Evolutionary conservation across 148 eudicot genomes (phyloP).

Genomic region (Nepenthes mirabilis): DNA sequence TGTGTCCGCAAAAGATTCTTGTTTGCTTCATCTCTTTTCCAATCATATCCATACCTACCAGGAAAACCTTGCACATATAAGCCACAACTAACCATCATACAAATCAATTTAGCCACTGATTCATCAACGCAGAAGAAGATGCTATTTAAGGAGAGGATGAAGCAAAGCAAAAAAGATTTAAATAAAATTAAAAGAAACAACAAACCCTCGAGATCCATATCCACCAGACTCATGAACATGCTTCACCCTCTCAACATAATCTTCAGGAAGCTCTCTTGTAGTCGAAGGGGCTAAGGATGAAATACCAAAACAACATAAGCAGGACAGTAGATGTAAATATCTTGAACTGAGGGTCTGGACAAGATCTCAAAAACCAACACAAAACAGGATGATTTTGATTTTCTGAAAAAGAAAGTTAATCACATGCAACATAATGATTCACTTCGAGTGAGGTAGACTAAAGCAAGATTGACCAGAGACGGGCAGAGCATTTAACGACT

Average conservation of each 20-base stretch:
- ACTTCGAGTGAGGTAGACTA: too few species aligned
- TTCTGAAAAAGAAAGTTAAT: too few species aligned
- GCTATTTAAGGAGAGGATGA: not conserved
- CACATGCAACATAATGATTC: too few species aligned
- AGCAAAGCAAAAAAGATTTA: not conserved
- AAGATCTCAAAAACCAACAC: too few species aligned
- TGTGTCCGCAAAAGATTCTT: constrained; percentile 94
- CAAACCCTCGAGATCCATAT: constrained; percentile 90
- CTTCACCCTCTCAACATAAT: constrained; percentile 84
- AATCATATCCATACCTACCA: constrained; percentile 74
- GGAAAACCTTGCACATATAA: not conserved
- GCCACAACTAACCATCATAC: not conserved
- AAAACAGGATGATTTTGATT: too few species aligned
- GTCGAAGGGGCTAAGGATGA: constrained; percentile 59
- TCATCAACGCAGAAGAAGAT: not conserved
- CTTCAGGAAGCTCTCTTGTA: constrained; percentile 73
- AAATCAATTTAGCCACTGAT: not conserved
- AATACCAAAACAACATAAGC: not conserved
- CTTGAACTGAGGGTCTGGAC: too few species aligned
- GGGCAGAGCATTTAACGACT: too few species aligned
- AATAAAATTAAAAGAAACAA: not conserved
- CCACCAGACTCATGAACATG: constrained; percentile 82
- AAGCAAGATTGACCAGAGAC: too few species aligned
- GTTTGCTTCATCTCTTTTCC: constrained; percentile 91
- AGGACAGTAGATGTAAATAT: not conserved